A percentile compares a stretch with the other conserved stretches of the same genome.
Evolutionary conservation across 2,329 filamentous ascomycete genomes (phyloP).

Genomic region (Epichloe festucae): DNA sequence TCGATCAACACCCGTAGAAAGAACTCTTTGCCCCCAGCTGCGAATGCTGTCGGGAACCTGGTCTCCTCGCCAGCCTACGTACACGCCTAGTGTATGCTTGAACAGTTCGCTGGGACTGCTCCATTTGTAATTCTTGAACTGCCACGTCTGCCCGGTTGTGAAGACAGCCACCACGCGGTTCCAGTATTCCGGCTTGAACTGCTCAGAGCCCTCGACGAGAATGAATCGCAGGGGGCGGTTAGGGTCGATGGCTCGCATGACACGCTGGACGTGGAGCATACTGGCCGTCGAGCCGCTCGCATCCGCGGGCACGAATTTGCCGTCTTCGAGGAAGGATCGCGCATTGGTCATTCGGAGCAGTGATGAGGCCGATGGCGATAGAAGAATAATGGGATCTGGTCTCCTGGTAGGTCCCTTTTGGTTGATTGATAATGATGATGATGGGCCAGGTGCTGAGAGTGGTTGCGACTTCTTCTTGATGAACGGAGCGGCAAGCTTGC

Average conservation of each 20-base stretch:
- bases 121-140: conserved; percentile 99
- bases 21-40: conserved; percentile 74
- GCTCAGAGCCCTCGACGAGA: conserved; percentile 80
- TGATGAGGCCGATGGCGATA: conserved; percentile 90
- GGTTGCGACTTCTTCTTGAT: conserved; percentile 47
- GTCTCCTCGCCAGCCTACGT: conserved; percentile 85
- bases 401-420: conserved; percentile 37
- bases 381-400: conserved; percentile 81
- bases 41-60: conserved; percentile 63
- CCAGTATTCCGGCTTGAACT: conserved; percentile 99
- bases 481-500: conserved; percentile 71
- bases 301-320: conserved; percentile 69
- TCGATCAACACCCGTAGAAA: conserved; percentile 70
- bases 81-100: conserved; percentile 73
- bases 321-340: conserved; percentile 81
- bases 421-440: conserved; percentile 38
- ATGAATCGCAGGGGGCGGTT: conserved; percentile 78
- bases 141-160: conserved; percentile 94
- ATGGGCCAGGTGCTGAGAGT: conserved; percentile 25
- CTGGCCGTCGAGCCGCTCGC: conserved; percentile 53
- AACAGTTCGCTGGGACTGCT: conserved; percentile 79
- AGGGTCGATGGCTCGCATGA: conserved; percentile 58
- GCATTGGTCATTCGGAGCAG: conserved; percentile 92
- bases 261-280: conserved; percentile 75
- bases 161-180: conserved; percentile 89